phyloP scores from a whole-genome alignment of 306 rosid species.

The Acacia confusa region DNA sequence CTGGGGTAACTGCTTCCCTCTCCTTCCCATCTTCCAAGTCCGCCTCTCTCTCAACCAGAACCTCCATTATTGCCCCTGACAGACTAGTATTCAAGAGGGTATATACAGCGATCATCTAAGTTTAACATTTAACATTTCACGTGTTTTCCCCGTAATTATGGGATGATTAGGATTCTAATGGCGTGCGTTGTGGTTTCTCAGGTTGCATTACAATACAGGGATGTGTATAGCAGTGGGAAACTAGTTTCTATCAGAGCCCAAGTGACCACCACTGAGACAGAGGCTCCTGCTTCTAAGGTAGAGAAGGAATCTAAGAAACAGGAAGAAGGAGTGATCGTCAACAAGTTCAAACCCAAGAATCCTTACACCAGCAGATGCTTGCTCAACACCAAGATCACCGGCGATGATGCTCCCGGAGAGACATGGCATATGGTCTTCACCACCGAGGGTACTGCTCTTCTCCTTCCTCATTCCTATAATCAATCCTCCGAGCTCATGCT shows the following conservation, averaged over 20 bases:
- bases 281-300: conserved; percentile 76
- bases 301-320: conserved; percentile 80
- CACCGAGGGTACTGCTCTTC: conserved; percentile 67
- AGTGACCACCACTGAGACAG: conserved; percentile 63
- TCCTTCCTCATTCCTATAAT: not conserved
- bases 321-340: conserved; percentile 83
- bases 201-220: conserved; percentile 57
- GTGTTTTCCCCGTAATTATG: not conserved
- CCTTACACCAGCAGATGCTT: conserved; percentile 80
- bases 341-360: conserved; percentile 78
- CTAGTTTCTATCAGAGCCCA: conserved; percentile 71
- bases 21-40: conserved; percentile 86
- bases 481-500: not conserved
- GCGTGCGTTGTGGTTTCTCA: conserved; percentile 34
- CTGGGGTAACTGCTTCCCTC: conserved; percentile 84
- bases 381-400: conserved; percentile 96
- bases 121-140: not conserved
- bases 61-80: conserved; percentile 55
- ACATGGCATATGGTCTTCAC: conserved; percentile 99
- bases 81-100: conserved; percentile 73
- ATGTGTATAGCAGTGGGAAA: conserved; percentile 54
- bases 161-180: not conserved
- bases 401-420: conserved; percentile 98
- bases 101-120: not conserved
- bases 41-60: conserved; percentile 53